phyloP scores from a whole-genome alignment of 2,329 filamentous ascomycete genomes.

The Epichloe scottii region DNA sequence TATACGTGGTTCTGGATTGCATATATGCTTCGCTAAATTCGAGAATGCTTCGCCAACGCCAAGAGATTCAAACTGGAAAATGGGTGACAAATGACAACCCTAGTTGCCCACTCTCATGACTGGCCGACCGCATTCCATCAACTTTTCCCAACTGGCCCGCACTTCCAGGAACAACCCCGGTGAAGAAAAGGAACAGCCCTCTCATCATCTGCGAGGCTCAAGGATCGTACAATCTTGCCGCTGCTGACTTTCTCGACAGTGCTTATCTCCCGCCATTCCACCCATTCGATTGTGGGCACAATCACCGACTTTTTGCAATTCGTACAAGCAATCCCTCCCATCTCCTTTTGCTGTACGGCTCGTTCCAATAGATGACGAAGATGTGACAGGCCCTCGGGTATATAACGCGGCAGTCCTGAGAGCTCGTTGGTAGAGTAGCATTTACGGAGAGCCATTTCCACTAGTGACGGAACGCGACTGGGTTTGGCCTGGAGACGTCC shows the following conservation, averaged over 20 bases:
- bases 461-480: slow-evolving; percentile 33
- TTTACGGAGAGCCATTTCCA: slow-evolving; percentile 36
- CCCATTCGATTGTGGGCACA: slow-evolving; percentile 43
- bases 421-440: slow-evolving; percentile 32
- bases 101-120: not conserved
- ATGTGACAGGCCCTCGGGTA: slow-evolving; percentile 29
- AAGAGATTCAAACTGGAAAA: not conserved
- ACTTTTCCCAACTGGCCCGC: slow-evolving; percentile 22
- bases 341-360: slow-evolving; percentile 28
- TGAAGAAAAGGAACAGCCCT: slow-evolving; percentile 32
- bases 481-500: slow-evolving; percentile 2
- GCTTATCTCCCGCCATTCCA: slow-evolving; percentile 45
- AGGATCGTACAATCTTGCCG: slow-evolving; percentile 9
- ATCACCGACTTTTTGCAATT: slow-evolving; percentile 36
- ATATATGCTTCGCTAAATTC: not conserved
- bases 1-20: not conserved
- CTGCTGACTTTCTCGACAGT: slow-evolving; percentile 8
- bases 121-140: not conserved
- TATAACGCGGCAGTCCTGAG: slow-evolving; percentile 28
- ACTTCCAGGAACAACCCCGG: slow-evolving; percentile 38
- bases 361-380: slow-evolving; percentile 28
- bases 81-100: not conserved
- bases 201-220: slow-evolving; percentile 22
- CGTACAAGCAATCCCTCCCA: slow-evolving; percentile 39
- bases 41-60: not conserved